These are phyloP conservation scores for Boletus reticuloceps DNA, from an alignment of 768 basidiomycete genomes.

Conservation along the genomic window DNA sequence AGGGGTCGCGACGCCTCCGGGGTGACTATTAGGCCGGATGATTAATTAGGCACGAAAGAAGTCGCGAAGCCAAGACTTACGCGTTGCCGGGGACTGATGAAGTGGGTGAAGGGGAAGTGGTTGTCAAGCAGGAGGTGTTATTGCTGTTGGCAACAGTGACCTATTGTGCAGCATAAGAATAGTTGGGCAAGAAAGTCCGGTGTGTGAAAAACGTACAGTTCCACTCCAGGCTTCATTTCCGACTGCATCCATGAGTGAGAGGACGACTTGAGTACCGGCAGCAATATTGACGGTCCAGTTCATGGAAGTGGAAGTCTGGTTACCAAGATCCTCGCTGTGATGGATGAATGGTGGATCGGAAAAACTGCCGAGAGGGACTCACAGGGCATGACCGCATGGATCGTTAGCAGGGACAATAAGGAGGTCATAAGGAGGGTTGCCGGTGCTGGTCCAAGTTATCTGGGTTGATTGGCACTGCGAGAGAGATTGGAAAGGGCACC, in stretches of 20 bases:
- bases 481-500: background rate
- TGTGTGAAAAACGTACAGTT: constrained; percentile 39
- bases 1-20: background rate
- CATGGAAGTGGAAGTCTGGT: constrained; percentile 43
- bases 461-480: constrained; percentile 50
- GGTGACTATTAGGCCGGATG: constrained; percentile 1
- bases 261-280: constrained; percentile 44
- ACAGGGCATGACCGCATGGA: constrained; percentile 63
- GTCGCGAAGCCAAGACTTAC: constrained; percentile 1
- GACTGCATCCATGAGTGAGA: constrained; percentile 52
- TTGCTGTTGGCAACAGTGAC: constrained; percentile 35
- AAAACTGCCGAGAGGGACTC: constrained; percentile 20
- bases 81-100: background rate
- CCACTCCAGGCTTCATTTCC: constrained; percentile 69
- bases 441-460: constrained; percentile 49
- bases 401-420: constrained; percentile 50
- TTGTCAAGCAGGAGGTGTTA: constrained; percentile 38
- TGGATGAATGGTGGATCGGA: constrained; percentile 3
- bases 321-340: constrained; percentile 57
- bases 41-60: constrained; percentile 1
- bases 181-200: background rate
- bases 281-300: constrained; percentile 42
- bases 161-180: constrained; percentile 19
- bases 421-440: constrained; percentile 54
- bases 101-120: constrained; percentile 14